Evolutionary conservation across 2,329 filamentous ascomycete genomes (phyloP).

Genomic region (Berkeleyomyces rouxiae): DNA sequence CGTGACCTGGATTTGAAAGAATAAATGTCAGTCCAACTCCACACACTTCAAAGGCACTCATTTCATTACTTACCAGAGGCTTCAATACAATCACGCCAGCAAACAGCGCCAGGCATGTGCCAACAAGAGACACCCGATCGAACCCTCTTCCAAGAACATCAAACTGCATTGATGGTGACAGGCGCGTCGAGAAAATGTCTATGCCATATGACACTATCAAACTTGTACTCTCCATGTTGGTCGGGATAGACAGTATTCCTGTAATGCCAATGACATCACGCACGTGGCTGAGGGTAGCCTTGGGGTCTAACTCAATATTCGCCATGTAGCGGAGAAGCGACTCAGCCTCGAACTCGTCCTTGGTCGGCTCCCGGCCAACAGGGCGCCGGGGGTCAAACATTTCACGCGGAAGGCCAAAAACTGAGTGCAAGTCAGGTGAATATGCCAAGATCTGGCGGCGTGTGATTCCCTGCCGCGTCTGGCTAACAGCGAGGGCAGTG

Average conservation of each 20-base stretch:
- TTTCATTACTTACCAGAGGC: conserved; percentile 58
- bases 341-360: conserved; percentile 61
- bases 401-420: conserved; percentile 63
- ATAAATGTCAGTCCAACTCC: conserved; percentile 20
- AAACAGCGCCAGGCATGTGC: conserved; percentile 66
- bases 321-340: conserved; percentile 64
- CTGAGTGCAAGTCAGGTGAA: conserved; percentile 52
- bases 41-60: not conserved
- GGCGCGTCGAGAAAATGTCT: conserved; percentile 74
- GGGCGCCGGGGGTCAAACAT: conserved; percentile 76
- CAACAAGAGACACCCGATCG: conserved; percentile 70
- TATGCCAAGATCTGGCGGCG: conserved; percentile 67
- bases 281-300: conserved; percentile 63
- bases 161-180: conserved; percentile 78
- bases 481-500: conserved; percentile 62
- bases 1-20: conserved; percentile 27
- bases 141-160: conserved; percentile 89
- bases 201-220: conserved; percentile 75
- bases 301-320: conserved; percentile 66
- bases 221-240: conserved; percentile 79
- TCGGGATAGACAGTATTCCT: conserved; percentile 57
- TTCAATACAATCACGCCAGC: conserved; percentile 61
- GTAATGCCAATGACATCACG: conserved; percentile 64
- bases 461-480: conserved; percentile 84
- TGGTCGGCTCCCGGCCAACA: conserved; percentile 64